Evolutionary conservation across 106 monocot species (phyloP), one percentile per base, ranked within the genome.

Genomic region (Xerophyta viscosa): DNA sequence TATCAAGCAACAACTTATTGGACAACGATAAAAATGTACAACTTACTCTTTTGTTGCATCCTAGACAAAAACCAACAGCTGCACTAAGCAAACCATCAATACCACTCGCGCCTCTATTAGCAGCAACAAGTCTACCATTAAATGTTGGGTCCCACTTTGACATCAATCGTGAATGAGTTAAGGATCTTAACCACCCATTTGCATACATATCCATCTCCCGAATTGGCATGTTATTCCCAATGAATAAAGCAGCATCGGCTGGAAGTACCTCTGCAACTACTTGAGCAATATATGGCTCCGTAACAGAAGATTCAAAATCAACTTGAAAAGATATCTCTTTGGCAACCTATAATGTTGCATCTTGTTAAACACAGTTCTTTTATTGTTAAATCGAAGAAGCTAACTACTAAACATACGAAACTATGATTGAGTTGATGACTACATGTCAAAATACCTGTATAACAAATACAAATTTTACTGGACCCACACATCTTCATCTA

Each of bases 211-310:
- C 81, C 24, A 78, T 26, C 54, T 94, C 84, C 24, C 94, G 65
- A 66, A 94, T 84, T 37, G 62, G 76, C 94, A 94, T 94, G 62
- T 88, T 94, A 63, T 94, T 94, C 31, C 94, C 94, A 74, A 94
- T 11, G 60, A 94, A 94, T 55, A 94, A 67, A 41, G 72, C 75
- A 65, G 62, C 47, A 68, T 78, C 72, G 66, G 20, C 57, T 41
- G 56, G 39, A 70, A 84, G 74, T 42, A 48, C 41, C 31, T 71
- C 66, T 23, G 66, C 52, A 24, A 94, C 70, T 37, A 61, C 61
- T 60, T 79, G 81, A 20, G 94, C 84, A 65, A 94, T 78, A 81
- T 84, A 57, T 57, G 94, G 94, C 52, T 94, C 94, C 58, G 81
- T 88, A 44, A 94, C 56, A 12, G 68, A 65, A 30, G 45, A 22